phyloP scores from a whole-genome alignment of 352 stramenopile genomes.

The Phytopythium cucurbitacearum region DNA sequence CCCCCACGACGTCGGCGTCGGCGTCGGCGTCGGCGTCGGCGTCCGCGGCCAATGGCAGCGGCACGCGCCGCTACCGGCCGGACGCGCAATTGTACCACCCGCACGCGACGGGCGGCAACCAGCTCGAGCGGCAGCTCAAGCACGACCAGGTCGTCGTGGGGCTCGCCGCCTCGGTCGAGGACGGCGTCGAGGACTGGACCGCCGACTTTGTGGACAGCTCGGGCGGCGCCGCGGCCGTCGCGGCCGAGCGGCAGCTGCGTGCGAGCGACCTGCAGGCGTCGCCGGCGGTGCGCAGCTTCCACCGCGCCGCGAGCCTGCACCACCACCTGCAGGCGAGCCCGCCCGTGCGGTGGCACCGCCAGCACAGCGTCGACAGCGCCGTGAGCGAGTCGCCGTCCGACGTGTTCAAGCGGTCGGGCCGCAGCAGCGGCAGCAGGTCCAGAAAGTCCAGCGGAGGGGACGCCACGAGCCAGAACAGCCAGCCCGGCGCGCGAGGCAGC shows the following conservation, averaged over 20 bases:
- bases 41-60: not conserved
- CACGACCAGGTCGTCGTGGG: slow-evolving; percentile 69
- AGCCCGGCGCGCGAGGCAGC: slow-evolving; percentile 10
- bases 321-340: slow-evolving; percentile 10
- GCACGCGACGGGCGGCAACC: not conserved
- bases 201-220: slow-evolving; percentile 40
- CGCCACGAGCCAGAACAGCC: slow-evolving; percentile 7
- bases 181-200: slow-evolving; percentile 79
- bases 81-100: slow-evolving; percentile 1
- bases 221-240: not conserved
- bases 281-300: slow-evolving; percentile 15
- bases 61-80: slow-evolving; percentile 2
- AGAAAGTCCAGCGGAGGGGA: slow-evolving; percentile 5
- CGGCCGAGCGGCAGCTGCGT: not conserved
- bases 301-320: slow-evolving; percentile 14
- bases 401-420: slow-evolving; percentile 18
- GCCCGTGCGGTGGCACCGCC: slow-evolving; percentile 26
- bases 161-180: slow-evolving; percentile 54
- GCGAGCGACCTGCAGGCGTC: slow-evolving; percentile 3
- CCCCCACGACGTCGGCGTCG: slow-evolving; percentile 2
- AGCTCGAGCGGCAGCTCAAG: not conserved
- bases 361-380: slow-evolving; percentile 35
- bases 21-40: not conserved
- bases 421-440: slow-evolving; percentile 23
- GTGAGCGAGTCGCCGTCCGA: slow-evolving; percentile 18